Evolutionary conservation across 441 rosid species (phyloP).

Genomic region (Euphorbia celastroides): DNA sequence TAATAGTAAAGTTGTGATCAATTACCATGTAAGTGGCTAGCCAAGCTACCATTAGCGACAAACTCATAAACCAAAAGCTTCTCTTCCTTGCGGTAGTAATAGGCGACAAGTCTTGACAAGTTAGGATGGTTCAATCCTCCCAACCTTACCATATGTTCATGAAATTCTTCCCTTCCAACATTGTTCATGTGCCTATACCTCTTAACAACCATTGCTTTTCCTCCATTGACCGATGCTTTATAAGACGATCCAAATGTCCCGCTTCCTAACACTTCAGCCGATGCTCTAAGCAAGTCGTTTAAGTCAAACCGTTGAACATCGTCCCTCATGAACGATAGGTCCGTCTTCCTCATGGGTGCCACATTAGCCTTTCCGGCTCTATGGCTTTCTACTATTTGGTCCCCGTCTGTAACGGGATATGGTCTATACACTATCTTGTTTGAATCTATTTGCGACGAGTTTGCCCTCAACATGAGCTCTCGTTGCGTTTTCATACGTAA

Average conservation of each 20-base stretch:
- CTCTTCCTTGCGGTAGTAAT: slow-evolving; percentile 87
- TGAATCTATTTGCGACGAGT: slow-evolving; percentile 11
- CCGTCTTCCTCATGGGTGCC: slow-evolving; percentile 21
- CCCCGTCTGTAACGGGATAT: neutral
- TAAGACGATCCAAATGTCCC: slow-evolving; percentile 95
- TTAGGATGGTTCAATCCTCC: slow-evolving; percentile 75
- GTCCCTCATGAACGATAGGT: slow-evolving; percentile 50
- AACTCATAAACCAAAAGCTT: slow-evolving; percentile 73
- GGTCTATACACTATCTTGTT: slow-evolving; percentile 4
- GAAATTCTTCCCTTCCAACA: slow-evolving; percentile 71
- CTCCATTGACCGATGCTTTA: slow-evolving; percentile 46
- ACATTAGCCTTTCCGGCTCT: neutral
- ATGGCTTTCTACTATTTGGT: neutral
- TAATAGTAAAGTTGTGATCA: neutral
- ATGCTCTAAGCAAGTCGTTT: slow-evolving; percentile 70
- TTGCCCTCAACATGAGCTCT: neutral
- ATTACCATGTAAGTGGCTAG: slow-evolving; percentile 77
- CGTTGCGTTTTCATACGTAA: slow-evolving; percentile 18
- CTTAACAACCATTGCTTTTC: slow-evolving; percentile 65
- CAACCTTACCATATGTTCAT: slow-evolving; percentile 71
- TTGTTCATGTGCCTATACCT: slow-evolving; percentile 82
- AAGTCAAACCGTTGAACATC: slow-evolving; percentile 59
- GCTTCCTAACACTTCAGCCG: slow-evolving; percentile 92
- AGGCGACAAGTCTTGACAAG: slow-evolving; percentile 58
- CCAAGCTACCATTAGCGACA: slow-evolving; percentile 64